These are phyloP conservation scores for Brassica incana DNA, from an alignment of 345 rosid genomes.

Conservation along the genomic window DNA sequence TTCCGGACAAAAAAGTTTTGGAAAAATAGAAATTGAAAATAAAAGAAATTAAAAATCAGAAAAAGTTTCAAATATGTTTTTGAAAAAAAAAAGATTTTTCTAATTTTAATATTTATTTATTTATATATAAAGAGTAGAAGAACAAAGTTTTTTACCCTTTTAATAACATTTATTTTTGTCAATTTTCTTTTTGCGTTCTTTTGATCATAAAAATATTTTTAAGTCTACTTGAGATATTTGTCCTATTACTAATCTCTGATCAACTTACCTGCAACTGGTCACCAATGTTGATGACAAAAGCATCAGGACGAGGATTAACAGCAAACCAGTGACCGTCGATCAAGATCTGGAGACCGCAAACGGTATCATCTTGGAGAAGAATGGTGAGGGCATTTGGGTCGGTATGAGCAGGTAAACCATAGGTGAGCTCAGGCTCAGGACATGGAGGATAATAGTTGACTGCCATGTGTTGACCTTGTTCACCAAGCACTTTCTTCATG, in stretches of 20 bases:
- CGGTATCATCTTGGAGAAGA: slow-evolving; percentile 72
- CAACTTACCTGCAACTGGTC: slow-evolving; percentile 77
- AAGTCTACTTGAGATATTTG: too few species aligned
- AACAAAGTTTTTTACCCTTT: too few species aligned
- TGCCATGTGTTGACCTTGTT: slow-evolving; percentile 99
- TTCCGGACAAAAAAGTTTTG: too few species aligned
- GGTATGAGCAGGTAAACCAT: slow-evolving; percentile 85
- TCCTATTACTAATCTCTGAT: background rate
- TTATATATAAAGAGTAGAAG: too few species aligned
- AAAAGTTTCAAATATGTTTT: too few species aligned
- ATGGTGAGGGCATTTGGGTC: slow-evolving; percentile 91
- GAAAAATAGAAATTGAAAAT: too few species aligned
- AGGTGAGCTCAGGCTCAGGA: slow-evolving; percentile 88
- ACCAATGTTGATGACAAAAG: slow-evolving; percentile 86
- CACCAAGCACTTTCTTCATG: slow-evolving; percentile 56
- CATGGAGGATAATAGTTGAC: slow-evolving; percentile 89
- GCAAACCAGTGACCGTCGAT: slow-evolving; percentile 78
- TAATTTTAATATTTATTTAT: too few species aligned
- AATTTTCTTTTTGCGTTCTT: too few species aligned
- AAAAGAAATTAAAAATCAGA: too few species aligned
- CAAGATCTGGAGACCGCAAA: slow-evolving; percentile 80
- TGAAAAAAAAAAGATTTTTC: too few species aligned
- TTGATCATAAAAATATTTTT: too few species aligned
- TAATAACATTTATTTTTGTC: too few species aligned
- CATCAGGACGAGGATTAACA: slow-evolving; percentile 69